A percentile compares a stretch with the other conserved stretches of the same genome.
Conservation (phyloP, 2,329 filamentous ascomycete genomes). For the Fusarium sp. region DNA sequence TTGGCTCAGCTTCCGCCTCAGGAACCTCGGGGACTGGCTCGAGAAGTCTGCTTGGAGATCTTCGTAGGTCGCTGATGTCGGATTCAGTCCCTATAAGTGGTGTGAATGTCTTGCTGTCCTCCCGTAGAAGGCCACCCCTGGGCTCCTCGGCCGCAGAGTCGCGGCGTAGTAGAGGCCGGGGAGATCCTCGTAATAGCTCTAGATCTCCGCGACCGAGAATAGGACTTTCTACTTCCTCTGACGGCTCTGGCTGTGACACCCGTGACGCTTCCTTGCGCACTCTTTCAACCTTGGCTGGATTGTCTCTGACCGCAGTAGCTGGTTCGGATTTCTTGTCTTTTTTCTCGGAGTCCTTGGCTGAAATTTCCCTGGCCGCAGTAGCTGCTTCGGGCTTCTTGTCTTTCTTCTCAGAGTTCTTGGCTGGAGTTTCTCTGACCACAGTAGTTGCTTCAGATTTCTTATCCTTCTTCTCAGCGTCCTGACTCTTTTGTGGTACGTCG, state of each 20-base stretch:
- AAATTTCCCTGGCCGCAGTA: conserved; percentile 33
- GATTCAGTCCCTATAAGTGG: conserved; percentile 40
- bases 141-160: conserved; percentile 51
- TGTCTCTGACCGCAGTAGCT: conserved; percentile 31
- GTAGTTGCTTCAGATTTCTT: conserved; percentile 4
- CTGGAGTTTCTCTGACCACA: conserved; percentile 35
- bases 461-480: conserved; percentile 10
- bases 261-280: conserved; percentile 43
- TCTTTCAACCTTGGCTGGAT: conserved; percentile 37
- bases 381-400: conserved; percentile 1
- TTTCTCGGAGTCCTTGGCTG: conserved; percentile 25
- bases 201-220: conserved; percentile 51
- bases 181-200: conserved; percentile 29
- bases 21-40: conserved; percentile 65
- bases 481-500: conserved; percentile 15
- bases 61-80: conserved; percentile 56
- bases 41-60: conserved; percentile 60
- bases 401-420: conserved; percentile 19
- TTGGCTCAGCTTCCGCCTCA: conserved; percentile 58
- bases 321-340: conserved; percentile 3
- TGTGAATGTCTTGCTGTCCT: conserved; percentile 46
- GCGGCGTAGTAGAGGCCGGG: conserved; percentile 49
- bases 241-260: conserved; percentile 44
- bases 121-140: conserved; percentile 49
- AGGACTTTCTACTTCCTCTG: conserved; percentile 55